phyloP scores from a whole-genome alignment of 176 grass and related monocot species.

The Triticum dicoccoides region DNA sequence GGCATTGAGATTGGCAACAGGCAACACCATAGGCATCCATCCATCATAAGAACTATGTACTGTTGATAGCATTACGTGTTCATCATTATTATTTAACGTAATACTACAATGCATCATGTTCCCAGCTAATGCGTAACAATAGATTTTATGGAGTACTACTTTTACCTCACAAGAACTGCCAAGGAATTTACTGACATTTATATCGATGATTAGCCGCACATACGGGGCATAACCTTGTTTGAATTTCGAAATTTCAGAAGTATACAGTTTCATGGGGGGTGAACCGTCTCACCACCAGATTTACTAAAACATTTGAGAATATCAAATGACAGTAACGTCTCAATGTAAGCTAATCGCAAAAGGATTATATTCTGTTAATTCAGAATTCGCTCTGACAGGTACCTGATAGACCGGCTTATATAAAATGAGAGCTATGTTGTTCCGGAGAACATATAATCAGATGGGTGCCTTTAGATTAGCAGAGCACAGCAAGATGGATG shows the following conservation, averaged over 20 bases:
- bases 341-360: conserved; percentile 18
- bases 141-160: no score
- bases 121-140: not conserved
- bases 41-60: not conserved
- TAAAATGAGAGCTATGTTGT: not conserved
- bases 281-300: conserved; percentile 15
- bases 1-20: not conserved
- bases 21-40: not conserved
- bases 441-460: not conserved
- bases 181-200: not conserved
- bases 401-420: not conserved
- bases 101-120: not conserved
- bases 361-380: not conserved
- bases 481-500: not conserved
- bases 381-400: not conserved
- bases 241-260: no score
- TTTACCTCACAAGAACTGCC: no score
- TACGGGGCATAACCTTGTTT: no score
- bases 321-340: not conserved
- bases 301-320: not conserved
- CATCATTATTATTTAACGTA: not conserved
- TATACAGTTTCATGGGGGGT: not conserved
- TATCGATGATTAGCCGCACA: not conserved
- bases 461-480: not conserved
- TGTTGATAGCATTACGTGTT: not conserved